Evolutionary conservation across 2,329 filamentous ascomycete species (phyloP), one percentile per base, ranked within the genome.

Genomic region (Trichophyton benhamiae): DNA sequence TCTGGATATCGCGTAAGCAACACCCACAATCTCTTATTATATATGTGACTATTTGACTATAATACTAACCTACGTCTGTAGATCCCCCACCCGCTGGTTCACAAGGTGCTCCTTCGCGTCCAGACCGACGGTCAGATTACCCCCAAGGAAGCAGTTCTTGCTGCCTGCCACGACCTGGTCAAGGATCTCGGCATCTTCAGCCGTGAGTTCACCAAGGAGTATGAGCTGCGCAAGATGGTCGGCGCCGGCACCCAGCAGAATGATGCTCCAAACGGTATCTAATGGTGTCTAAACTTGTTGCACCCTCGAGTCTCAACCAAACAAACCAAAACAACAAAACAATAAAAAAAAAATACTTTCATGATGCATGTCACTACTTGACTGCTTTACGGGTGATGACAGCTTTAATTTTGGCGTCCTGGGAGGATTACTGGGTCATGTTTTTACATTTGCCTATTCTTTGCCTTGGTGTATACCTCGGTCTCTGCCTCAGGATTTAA

Each of bases 201-300:
- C 65, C 85, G 89, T 66, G 89, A 95, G 71, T 96, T 97, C 73
- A 95, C 89, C 20, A 91, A 92, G 70, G 92, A 97, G 75, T 94
- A 86, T 76, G 89, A 95, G 75, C 77, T 95, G 68, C 86, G 89
- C 69, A 91, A 91, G 76, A 92, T 95, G 82, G 89, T 87, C 63
- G 83, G 83, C 52, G 84, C 83, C 22, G 65, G 60, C 25, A 82
- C 83, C 59, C 83, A 86, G 67, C 75, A 76, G 65, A 72, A 75
- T 65, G 71, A 68, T 55, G 67, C 63, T 2, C 63, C 61, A 42
- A 66, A 66, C 33, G 63, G 63, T 33, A 58, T 53, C 42, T 66
- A 61, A 53, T 6, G 38, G 27, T 46, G 52, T 58, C 55, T n/a
- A 25, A 17, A 3, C 44, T 7, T 9, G 30, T 25, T 44, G n/a